Conservation (phyloP, 2,329 filamentous ascomycete species). For the Mollisiaceae sp. region DNA sequence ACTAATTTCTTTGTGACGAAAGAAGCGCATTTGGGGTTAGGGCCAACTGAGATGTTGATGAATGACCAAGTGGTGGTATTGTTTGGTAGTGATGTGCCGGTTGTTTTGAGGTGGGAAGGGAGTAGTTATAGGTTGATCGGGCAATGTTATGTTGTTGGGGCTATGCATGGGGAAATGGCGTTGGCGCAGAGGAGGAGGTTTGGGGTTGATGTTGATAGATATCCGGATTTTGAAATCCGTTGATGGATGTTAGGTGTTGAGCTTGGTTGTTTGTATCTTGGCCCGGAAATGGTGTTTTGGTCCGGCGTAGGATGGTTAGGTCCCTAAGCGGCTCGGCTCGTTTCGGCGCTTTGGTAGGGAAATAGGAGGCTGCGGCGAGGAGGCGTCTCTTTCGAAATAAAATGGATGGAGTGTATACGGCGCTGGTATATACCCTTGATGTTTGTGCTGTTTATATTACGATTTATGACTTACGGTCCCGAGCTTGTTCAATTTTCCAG, state of each 20-base stretch:
- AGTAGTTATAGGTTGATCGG: not conserved
- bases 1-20: constrained; percentile 14
- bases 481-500: no score
- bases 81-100: constrained; percentile 8
- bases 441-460: not conserved
- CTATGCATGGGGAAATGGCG: constrained; percentile 1
- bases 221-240: constrained; percentile 10
- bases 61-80: constrained; percentile 7
- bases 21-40: constrained; percentile 5
- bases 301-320: not conserved
- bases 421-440: not conserved
- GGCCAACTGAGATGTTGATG: not conserved
- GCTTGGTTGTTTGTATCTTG: not conserved
- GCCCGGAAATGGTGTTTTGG: not conserved
- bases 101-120: constrained; percentile 9
- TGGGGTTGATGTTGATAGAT: not conserved
- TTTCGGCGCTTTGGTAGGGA: not conserved
- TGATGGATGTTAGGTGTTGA: not conserved
- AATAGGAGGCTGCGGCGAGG: not conserved
- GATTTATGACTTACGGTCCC: not conserved
- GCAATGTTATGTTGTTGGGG: constrained; percentile 7
- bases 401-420: not conserved
- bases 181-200: not conserved
- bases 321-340: not conserved
- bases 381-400: not conserved